Evolutionary conservation across 2,329 filamentous ascomycete genomes (phyloP).

Genomic region (Neurospora crassa): DNA sequence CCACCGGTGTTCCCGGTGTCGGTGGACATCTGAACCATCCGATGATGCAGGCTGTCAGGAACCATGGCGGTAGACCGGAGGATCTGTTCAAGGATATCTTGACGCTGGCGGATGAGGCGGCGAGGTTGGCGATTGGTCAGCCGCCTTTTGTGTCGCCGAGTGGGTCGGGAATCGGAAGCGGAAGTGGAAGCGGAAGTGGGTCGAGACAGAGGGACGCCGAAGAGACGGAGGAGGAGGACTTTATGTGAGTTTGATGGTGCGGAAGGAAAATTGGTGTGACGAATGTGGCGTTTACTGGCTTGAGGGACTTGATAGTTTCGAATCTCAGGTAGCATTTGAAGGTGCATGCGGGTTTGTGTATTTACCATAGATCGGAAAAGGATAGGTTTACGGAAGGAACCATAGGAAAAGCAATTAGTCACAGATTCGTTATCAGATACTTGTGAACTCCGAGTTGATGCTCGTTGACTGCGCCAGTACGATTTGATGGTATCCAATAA

Average conservation of each 20-base stretch:
- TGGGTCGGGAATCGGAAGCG: neutral
- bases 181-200: neutral
- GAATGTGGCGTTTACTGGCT: neutral
- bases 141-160: slow-evolving; percentile 2
- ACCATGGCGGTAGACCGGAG: slow-evolving; percentile 17
- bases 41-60: neutral
- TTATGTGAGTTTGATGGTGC: slow-evolving; percentile 26
- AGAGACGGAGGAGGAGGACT: slow-evolving; percentile 31
- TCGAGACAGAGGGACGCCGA: slow-evolving; percentile 8
- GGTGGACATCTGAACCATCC: neutral
- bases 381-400: neutral
- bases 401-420: neutral
- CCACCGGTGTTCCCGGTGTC: neutral
- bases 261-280: neutral
- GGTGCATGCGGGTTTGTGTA: neutral
- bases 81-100: slow-evolving; percentile 27
- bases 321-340: neutral
- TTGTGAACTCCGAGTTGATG: neutral
- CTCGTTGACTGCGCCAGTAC: neutral
- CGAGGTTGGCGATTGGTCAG: slow-evolving; percentile 29
- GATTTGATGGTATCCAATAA: neutral
- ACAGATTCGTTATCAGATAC: neutral
- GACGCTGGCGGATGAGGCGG: slow-evolving; percentile 33
- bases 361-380: neutral
- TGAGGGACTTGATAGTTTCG: neutral